Evolutionary conservation across 768 basidiomycete genomes (phyloP).

Genomic region (Kwoniella dendrophila): DNA sequence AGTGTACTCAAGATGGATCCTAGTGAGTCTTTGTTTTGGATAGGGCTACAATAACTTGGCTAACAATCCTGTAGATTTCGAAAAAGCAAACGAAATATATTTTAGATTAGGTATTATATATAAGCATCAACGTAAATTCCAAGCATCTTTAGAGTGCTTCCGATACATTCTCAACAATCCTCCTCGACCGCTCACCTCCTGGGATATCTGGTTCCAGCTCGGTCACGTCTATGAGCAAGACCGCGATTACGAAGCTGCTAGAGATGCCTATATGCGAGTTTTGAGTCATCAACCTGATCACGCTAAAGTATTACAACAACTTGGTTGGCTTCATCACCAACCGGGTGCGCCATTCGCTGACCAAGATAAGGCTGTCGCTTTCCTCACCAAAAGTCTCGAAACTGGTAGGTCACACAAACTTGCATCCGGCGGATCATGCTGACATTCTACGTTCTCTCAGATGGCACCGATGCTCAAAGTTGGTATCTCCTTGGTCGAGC

Average conservation of each 20-base stretch:
- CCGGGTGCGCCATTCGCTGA: conserved; percentile 93
- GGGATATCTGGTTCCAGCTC: conserved; percentile 99
- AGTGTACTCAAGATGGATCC: conserved; percentile 96
- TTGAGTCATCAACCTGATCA: conserved; percentile 89
- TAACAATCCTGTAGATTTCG: conserved; percentile 85
- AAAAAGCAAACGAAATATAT: conserved; percentile 97
- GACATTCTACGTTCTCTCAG: conserved; percentile 60
- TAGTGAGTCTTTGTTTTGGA: too few species aligned
- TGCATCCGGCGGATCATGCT: not conserved
- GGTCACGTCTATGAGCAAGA: conserved; percentile 98
- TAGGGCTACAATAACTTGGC: too few species aligned
- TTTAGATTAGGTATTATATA: conserved; percentile 99
- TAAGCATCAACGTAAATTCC: conserved; percentile 96
- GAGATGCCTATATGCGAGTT: conserved; percentile 95
- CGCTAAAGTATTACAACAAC: conserved; percentile 95
- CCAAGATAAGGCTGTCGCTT: conserved; percentile 89
- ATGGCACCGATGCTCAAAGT: conserved; percentile 92
- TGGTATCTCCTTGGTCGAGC: conserved; percentile 99
- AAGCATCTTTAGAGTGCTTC: conserved; percentile 86
- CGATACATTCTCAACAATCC: conserved; percentile 95
- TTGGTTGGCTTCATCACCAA: conserved; percentile 97
- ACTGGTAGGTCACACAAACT: conserved; percentile 67
- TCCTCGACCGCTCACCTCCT: conserved; percentile 90
- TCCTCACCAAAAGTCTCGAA: conserved; percentile 91
- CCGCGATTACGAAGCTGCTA: conserved; percentile 85